Evolutionary conservation across 2,329 filamentous ascomycete genomes (phyloP).

Genomic region (Fusarium circinatum): DNA sequence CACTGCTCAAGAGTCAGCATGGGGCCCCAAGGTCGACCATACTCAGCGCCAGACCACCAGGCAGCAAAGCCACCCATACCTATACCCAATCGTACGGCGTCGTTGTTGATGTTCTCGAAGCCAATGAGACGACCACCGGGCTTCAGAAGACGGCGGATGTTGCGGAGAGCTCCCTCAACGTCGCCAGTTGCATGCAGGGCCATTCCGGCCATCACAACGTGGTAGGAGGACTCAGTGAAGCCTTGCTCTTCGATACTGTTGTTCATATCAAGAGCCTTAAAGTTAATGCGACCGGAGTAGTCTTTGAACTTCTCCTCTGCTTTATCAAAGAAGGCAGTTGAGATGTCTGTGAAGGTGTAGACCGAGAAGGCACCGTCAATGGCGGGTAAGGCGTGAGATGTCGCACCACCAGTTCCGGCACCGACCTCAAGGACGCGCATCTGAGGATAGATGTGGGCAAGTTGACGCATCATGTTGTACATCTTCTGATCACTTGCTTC

Average conservation of each 20-base stretch:
- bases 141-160: background rate
- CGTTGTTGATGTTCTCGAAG: slow-evolving; percentile 9
- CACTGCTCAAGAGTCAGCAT: slow-evolving; percentile 13
- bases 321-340: background rate
- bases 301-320: slow-evolving; percentile 9
- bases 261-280: slow-evolving; percentile 12
- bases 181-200: background rate
- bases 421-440: slow-evolving; percentile 7
- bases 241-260: background rate
- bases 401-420: slow-evolving; percentile 10
- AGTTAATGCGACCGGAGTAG: background rate
- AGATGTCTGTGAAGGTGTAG: slow-evolving; percentile 16
- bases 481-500: background rate
- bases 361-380: background rate
- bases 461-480: background rate
- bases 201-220: background rate
- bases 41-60: slow-evolving; percentile 21
- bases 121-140: slow-evolving; percentile 9
- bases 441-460: background rate
- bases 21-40: slow-evolving; percentile 13
- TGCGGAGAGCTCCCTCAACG: background rate
- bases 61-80: slow-evolving; percentile 15
- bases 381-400: background rate
- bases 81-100: background rate
- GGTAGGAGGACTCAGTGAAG: background rate